A percentile compares a stretch with the other conserved stretches of the same genome.
These are phyloP conservation scores for Platismatia glauca DNA, from an alignment of 495 filamentous ascomycete genomes.

Conservation along the genomic window DNA sequence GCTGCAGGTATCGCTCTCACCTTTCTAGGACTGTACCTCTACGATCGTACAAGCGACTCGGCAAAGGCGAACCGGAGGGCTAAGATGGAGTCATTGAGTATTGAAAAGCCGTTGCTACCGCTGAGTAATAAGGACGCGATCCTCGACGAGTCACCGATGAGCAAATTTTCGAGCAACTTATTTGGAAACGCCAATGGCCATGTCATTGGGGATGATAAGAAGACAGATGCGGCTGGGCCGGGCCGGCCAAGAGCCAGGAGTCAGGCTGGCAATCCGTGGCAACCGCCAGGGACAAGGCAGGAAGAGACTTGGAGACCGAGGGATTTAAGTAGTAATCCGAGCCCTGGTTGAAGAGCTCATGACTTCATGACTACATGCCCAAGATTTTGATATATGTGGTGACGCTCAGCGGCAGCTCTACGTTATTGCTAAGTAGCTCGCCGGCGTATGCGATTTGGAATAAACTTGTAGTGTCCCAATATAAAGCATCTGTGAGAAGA, in stretches of 20 bases:
- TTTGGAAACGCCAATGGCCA: constrained; percentile 27
- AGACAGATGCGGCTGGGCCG: constrained; percentile 43
- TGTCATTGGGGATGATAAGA: constrained; percentile 48
- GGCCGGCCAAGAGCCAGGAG: constrained; percentile 48
- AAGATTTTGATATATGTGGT: constrained; percentile 1
- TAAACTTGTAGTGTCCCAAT: background rate
- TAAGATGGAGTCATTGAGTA: constrained; percentile 48
- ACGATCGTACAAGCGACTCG: constrained; percentile 83
- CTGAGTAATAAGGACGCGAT: constrained; percentile 34
- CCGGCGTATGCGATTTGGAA: background rate
- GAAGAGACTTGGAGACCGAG: constrained; percentile 70
- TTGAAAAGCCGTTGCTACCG: constrained; percentile 60
- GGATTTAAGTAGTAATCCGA: constrained; percentile 28
- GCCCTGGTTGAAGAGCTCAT: background rate
- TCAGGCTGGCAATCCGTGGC: constrained; percentile 46
- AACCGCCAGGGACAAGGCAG: constrained; percentile 65
- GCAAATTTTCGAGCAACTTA: constrained; percentile 26
- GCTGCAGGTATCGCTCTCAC: constrained; percentile 78
- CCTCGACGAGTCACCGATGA: constrained; percentile 29
- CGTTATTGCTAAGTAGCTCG: background rate
- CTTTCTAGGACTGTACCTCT: constrained; percentile 88
- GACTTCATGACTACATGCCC: constrained; percentile 7
- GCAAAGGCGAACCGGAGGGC: constrained; percentile 69
- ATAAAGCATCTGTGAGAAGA: background rate
- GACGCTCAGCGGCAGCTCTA: background rate